A percentile compares a stretch with the other conserved stretches of the same genome.
Evolutionary conservation across 768 basidiomycete species (phyloP).

Genomic region (Tephrocybe sp.): DNA sequence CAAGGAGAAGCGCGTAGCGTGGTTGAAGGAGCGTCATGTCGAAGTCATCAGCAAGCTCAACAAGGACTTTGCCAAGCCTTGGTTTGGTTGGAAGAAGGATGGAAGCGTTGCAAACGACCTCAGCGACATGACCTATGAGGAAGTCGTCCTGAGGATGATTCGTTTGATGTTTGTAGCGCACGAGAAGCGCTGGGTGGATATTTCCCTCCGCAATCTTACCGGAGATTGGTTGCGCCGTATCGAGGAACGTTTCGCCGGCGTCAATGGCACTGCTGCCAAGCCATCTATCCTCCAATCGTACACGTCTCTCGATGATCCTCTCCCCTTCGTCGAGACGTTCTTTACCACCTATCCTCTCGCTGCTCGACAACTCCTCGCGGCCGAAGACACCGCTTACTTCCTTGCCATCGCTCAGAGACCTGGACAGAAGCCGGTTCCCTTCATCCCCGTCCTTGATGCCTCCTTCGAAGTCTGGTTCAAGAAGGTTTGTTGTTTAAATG

Average conservation of each 20-base stretch:
- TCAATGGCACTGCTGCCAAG: constrained; percentile 72
- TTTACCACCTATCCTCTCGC: constrained; percentile 84
- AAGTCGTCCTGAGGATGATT: constrained; percentile 88
- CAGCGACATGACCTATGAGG: constrained; percentile 98
- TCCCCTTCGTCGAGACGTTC: constrained; percentile 74
- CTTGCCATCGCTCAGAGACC: constrained; percentile 93
- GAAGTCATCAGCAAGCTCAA: constrained; percentile 92
- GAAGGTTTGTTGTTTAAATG: constrained; percentile 56
- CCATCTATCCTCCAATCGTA: constrained; percentile 86
- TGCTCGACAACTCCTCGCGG: constrained; percentile 80
- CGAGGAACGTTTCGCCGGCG: constrained; percentile 92
- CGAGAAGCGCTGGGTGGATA: constrained; percentile 91
- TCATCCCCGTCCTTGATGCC: constrained; percentile 93
- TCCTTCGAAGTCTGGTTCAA: constrained; percentile 99
- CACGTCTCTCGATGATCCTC: constrained; percentile 77
- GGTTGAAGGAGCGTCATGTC: constrained; percentile 83
- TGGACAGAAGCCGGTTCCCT: constrained; percentile 97
- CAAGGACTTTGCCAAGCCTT: constrained; percentile 92
- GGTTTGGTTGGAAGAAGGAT: constrained; percentile 98
- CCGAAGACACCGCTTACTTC: constrained; percentile 95
- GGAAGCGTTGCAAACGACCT: constrained; percentile 81
- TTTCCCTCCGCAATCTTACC: constrained; percentile 86
- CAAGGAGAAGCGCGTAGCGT: constrained; percentile 90
- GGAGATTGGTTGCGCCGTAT: constrained; percentile 97
- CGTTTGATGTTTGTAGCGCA: constrained; percentile 92